Evolutionary conservation across 2,329 filamentous ascomycete genomes (phyloP), one percentile per base, ranked within the genome.

Genomic region (Clarireedia hainanense): DNA sequence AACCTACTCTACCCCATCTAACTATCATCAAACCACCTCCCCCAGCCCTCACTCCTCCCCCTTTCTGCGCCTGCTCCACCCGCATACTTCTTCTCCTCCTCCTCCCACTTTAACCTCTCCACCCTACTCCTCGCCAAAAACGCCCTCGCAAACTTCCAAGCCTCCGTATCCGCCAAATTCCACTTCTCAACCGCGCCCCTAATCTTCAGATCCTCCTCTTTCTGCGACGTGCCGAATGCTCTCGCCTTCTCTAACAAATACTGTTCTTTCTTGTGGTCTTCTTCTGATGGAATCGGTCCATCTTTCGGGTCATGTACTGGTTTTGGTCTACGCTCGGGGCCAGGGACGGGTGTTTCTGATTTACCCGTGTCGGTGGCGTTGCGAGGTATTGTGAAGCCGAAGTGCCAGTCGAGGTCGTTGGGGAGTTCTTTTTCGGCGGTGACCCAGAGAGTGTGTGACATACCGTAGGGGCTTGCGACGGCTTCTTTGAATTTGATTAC

Each of bases 361-460:
- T 79, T 78, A 47, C 76, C 79, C 27, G 76, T 74, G 42, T 77
- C 71, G 4, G 79, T 75, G 10, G 74, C 72, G 20, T 75, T 72
- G 47, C 77, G 76, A 1, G 91, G 89, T 9, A 96, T 78, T 14
- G 78, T 75, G 71, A 97, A 97, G 53, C 92, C 94, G 68, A 97
- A 89, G 63, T 86, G 80, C 90, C 91, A 97, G 67, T 92, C 86
- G 2, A 96, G 75, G 61, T 94, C 87, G n/a, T 79, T 70, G 1
- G 74, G 70, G 5, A 75, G 72, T 1, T 78, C 72, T 14, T 76
- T 75, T 65, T 88, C 84, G n/a, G 89, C 88, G 0, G 85, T 86
- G 20, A 96, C 75, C 91, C 91, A 96, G 20, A 96, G 75, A 0
- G 85, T 84, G 62, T 83, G 83, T 0, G 82, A 76, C 0, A 78